Evolutionary conservation across 768 basidiomycete species (phyloP), one percentile per base, ranked within the genome.

Genomic region (Chalciporus pseudorubinellus): DNA sequence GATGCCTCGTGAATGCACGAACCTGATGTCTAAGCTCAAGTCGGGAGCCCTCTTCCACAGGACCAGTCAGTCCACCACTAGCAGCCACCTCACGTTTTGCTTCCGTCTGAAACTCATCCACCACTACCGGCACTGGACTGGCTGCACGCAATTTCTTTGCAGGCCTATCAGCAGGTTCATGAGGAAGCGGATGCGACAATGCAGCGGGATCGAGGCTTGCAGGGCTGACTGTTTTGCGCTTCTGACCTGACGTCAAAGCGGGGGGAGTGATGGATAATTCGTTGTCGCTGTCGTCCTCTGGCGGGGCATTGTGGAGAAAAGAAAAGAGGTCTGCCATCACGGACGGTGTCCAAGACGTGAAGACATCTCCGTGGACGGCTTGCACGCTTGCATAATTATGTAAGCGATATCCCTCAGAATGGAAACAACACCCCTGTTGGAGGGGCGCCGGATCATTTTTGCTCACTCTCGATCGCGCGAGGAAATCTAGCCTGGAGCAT

Each of bases 61-160:
- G 74, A 11, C 86, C 91, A 9, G 85, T 89, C 59, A 98, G 71
- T 6, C 95, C 95, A 42, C 89, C 90, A 59, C 87, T 92, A 2
- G 89, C 89, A 19, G 86, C 88, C 51, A 98, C 84, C 67, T 97
- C 93, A 42, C 94, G 83, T 68, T 91, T 92, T 1, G 91, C 93
- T 61, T 95, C 92, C 1, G 89, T 92, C 71, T 95, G 92, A 64
- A 98, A 93, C 57, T 95, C 94, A 70, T 98, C 95, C 11, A 95
- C 79, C 7, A 92, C 85, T 0, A 92, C 77, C 8, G 93, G 90
- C 47, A 79, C 77, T 5, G 85, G 84, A 3, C 84, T 78, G 0
- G 74, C 75, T n/a, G 83, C 55, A 34, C 87, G 77, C 4, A 77
- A 67, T 62, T 79, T 84, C 69, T 92, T 92, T 1, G 70, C 59